Evolutionary conservation across 257 asterid species (phyloP), one percentile per base, ranked within the genome.

Genomic region (Ligustrum vulgare): DNA sequence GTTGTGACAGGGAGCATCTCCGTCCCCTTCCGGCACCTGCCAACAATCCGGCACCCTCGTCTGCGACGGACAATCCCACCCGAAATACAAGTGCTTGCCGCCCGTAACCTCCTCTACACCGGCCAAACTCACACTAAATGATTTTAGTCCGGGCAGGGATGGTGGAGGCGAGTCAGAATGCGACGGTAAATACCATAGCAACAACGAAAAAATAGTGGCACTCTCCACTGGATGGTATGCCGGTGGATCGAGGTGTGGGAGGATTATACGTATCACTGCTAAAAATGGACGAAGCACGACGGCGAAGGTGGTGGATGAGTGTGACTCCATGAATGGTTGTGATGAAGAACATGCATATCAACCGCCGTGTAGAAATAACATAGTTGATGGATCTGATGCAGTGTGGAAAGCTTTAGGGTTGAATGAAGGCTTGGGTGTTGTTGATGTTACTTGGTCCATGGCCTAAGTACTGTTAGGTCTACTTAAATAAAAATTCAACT

Each of bases 251-350:
- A 58, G 83, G 37, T 83, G 87, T 28, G 64, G 63, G 32, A 68
- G 45, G 71, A 73, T 28, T 74, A 81, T 86, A 36, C 65, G 28
- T 4, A 81, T 86, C 56, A 72, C 28, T 1, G 83, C 83, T 0
- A 8, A 43, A 0, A 83, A 81, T 13, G 88, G 88, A 1, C 72
- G 72, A 28, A 86, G 75, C 64, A 79, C 79, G 73, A 79, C 71
- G 16, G 87, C 88, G 13, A 83, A 77, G 35, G 88, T 86, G 32
- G 90, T 83, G 71, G 90, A 86, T 25, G 88, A 86, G 43, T 85
- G 89, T 39, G 84, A 85, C 43, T 76, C 80, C 0, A 77, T 56
- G 49, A 36, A 33, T 11, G 87, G 87, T 0, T 85, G 87, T 33
- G 80, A 85, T 28, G 49, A 45, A 0, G 83, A 82, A 70, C 85